A percentile compares a stretch with the other conserved stretches of the same genome.
Evolutionary conservation across 495 filamentous ascomycete species (phyloP).

Genomic region (Penicillium canescens): DNA sequence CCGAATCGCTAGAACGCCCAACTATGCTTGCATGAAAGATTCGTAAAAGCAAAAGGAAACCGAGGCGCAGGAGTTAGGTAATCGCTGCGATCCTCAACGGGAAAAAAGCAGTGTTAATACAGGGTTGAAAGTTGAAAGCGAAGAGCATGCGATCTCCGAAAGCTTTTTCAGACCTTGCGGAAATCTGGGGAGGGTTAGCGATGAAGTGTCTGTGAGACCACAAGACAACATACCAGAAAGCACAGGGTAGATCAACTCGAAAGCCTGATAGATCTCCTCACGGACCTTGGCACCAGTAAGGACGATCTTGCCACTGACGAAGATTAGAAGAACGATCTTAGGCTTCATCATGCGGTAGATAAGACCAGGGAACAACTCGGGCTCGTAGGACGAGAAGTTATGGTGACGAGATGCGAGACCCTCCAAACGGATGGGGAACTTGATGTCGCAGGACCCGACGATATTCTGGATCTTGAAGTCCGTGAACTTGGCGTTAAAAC

Average conservation of each 20-base stretch:
- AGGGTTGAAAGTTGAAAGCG: slow-evolving; percentile 44
- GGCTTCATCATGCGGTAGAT: slow-evolving; percentile 99
- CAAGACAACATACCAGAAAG: slow-evolving; percentile 67
- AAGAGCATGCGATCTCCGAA: slow-evolving; percentile 21
- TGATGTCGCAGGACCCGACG: slow-evolving; percentile 97
- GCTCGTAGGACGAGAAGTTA: slow-evolving; percentile 99
- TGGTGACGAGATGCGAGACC: slow-evolving; percentile 95
- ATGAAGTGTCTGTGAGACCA: background rate
- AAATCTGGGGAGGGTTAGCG: slow-evolving; percentile 56
- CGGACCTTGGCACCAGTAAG: slow-evolving; percentile 97
- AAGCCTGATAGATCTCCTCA: slow-evolving; percentile 98
- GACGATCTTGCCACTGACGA: slow-evolving; percentile 98
- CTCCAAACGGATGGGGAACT: slow-evolving; percentile 97
- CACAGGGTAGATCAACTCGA: slow-evolving; percentile 99
- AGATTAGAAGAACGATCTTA: slow-evolving; percentile 98
- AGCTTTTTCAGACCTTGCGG: slow-evolving; percentile 56
- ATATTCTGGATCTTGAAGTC: slow-evolving; percentile 99
- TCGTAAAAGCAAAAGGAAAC: slow-evolving; percentile 29
- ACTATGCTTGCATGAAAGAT: slow-evolving; percentile 48
- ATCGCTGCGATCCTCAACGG: slow-evolving; percentile 38
- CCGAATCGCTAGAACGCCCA: slow-evolving; percentile 53
- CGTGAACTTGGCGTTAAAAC: slow-evolving; percentile 99
- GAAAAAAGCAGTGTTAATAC: slow-evolving; percentile 57
- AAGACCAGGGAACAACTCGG: slow-evolving; percentile 96
- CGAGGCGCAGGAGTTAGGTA: slow-evolving; percentile 13